Conservation (phyloP, 768 basidiomycete genomes). For the Pisolithus albus region DNA sequence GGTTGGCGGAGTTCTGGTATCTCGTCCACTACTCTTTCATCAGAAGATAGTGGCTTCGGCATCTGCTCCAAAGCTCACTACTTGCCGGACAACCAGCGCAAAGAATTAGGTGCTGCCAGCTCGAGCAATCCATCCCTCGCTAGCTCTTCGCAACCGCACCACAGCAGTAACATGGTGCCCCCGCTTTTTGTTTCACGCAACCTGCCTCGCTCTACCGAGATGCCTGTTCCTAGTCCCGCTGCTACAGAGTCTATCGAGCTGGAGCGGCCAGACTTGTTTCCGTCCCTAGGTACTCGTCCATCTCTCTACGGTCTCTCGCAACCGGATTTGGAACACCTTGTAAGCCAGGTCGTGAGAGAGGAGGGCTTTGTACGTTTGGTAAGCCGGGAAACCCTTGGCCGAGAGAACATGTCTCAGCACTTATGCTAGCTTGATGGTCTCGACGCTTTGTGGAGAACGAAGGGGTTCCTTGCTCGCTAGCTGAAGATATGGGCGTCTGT, state of each 20-base stretch:
- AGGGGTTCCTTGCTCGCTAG: conserved; percentile 30
- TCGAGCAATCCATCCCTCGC: conserved; percentile 19
- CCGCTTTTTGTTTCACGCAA: conserved; percentile 26
- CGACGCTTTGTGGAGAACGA: conserved; percentile 47
- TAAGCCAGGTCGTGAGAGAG: conserved; percentile 60
- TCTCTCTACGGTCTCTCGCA: conserved; percentile 49
- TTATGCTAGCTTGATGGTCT: conserved; percentile 44
- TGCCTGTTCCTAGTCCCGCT: conserved; percentile 4
- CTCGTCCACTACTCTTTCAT: conserved; percentile 11
- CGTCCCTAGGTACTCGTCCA: conserved; percentile 38
- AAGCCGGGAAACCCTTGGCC: conserved; percentile 12
- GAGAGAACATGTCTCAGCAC: conserved; percentile 8
- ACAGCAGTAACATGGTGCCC: conserved; percentile 19
- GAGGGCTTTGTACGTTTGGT: conserved; percentile 77
- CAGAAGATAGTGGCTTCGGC: conserved; percentile 22
- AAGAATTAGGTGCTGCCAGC: background rate
- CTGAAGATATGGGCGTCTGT: background rate
- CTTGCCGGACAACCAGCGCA: background rate
- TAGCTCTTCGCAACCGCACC: conserved; percentile 26
- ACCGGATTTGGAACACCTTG: conserved; percentile 46
- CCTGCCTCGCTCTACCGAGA: conserved; percentile 4
- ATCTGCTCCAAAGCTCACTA: conserved; percentile 22
- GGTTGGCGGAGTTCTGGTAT: background rate
- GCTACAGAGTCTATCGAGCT: conserved; percentile 2
- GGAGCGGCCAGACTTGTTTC: conserved; percentile 21